Base-by-base conservation (phyloP, 108 stramenopile species). In the Epipyxis sp. region DNA sequence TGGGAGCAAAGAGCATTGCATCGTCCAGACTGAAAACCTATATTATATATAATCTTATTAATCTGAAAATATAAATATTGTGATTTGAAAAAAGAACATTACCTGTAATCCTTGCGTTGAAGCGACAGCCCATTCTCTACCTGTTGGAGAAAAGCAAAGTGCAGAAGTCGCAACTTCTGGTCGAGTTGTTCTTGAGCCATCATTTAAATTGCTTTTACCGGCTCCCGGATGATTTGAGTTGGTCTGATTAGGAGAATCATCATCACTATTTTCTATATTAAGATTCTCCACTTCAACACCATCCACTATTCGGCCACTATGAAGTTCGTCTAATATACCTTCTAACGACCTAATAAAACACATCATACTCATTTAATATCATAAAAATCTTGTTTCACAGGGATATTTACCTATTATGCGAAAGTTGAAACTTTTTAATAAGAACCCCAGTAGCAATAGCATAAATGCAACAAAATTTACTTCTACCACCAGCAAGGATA, bases 391-490 rank as follows among this genome's bases (percentile, higher is more conserved):
- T 71, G 32, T 1, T 1, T 32, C 1, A 78, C 86, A 6, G 83
- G 87, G 46, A 84, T 42, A 0, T 57, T 58, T 37, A n/a, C 97
- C 84, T n/a, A 82, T 96, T 97, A 86, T 96, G 95, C 10, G 92
- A 92, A n/a, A 99, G 87, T 86, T 97, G 96, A 79, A 97, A 99
- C 84, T 99, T 99, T 69, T 95, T 95, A 79, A 99, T 77, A 13
- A 99, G 85, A 10, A 97, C 90, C 77, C 93, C 91, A 59, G 91
- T 90, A 1, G 90, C 93, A 43, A 91, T 85, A 77, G 93, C 93
- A 87, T 98, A 99, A 76, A 98, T 94, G 83, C 99, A 99, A 40
- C 97, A 93, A 81, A 91, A 98, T 81, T 95, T 97, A 79, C 93
- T 93, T 79, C 94, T 93, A 1, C 99, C 97, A 59, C 97, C 99